These are phyloP conservation scores for Daldinia vernicosa DNA, from an alignment of 495 filamentous ascomycete species.

Conservation along the genomic window DNA sequence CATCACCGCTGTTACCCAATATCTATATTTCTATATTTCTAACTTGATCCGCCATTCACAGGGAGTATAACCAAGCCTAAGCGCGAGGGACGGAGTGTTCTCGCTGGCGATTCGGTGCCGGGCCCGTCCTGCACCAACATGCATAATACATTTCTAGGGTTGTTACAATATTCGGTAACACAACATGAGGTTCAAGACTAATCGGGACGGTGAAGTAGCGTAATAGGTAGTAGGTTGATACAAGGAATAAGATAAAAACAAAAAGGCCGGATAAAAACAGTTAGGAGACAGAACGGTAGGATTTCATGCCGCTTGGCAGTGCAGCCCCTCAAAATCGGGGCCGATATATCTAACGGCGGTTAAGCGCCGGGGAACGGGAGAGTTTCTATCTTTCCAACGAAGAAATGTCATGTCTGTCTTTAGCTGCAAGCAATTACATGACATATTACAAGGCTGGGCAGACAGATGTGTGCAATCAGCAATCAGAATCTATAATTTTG, in stretches of 20 bases:
- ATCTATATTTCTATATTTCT: constrained; percentile 24
- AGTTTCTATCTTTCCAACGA: constrained; percentile 7
- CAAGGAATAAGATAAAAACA: background rate
- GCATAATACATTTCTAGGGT: constrained; percentile 28
- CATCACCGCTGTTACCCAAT: constrained; percentile 32
- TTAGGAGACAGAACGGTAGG: constrained; percentile 28
- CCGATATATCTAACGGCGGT: constrained; percentile 21
- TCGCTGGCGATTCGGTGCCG: constrained; percentile 34
- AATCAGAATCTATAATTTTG: background rate
- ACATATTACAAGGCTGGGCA: constrained; percentile 27
- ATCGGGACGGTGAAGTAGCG: constrained; percentile 21
- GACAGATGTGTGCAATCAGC: constrained; percentile 4
- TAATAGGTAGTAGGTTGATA: background rate
- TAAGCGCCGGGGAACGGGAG: constrained; percentile 33
- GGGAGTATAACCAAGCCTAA: constrained; percentile 18
- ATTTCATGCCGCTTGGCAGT: constrained; percentile 35
- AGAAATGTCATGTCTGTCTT: background rate
- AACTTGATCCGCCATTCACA: constrained; percentile 38
- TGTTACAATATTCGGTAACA: constrained; percentile 26
- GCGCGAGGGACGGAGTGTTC: constrained; percentile 20
- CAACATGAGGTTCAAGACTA: constrained; percentile 14
- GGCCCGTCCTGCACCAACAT: constrained; percentile 24
- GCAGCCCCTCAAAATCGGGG: constrained; percentile 28
- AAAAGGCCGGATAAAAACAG: constrained; percentile 38
- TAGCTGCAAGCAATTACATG: constrained; percentile 30